Conservation (phyloP, 352 stramenopile species). For the Globisporangium iwayamae region DNA sequence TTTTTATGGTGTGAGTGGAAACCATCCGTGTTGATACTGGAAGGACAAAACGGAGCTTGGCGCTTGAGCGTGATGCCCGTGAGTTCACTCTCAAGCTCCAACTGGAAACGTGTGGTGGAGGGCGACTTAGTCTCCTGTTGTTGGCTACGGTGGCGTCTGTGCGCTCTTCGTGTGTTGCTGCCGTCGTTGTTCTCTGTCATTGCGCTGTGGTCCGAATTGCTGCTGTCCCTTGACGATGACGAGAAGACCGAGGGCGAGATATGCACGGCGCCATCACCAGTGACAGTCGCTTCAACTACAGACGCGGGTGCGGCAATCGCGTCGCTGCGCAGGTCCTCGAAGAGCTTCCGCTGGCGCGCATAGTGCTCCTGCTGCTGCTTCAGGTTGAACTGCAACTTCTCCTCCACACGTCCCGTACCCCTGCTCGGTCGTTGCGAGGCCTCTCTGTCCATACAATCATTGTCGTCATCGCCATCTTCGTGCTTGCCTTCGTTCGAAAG, state of each 20-base stretch:
- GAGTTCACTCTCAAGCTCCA: slow-evolving; percentile 9
- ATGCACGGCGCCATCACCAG: neutral
- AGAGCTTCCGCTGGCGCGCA: slow-evolving; percentile 49
- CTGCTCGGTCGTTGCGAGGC: slow-evolving; percentile 7
- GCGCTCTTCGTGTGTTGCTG: neutral
- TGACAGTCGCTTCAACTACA: neutral
- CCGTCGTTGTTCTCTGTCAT: neutral
- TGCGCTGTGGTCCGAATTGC: neutral
- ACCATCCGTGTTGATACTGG: no score
- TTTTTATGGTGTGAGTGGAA: neutral
- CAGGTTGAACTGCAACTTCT: slow-evolving; percentile 47
- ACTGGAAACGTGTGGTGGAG: neutral
- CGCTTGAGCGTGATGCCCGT: slow-evolving; percentile 12
- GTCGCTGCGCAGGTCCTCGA: slow-evolving; percentile 45
- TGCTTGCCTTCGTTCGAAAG: slow-evolving; percentile 25
- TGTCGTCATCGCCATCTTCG: slow-evolving; percentile 8
- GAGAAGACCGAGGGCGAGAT: slow-evolving; percentile 21
- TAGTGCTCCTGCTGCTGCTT: slow-evolving; percentile 62
- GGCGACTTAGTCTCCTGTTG: neutral
- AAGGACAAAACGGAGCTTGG: neutral
- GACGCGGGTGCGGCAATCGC: neutral
- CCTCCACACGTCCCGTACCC: slow-evolving; percentile 38
- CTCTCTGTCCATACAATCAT: slow-evolving; percentile 12
- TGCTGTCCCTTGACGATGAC: slow-evolving; percentile 20
- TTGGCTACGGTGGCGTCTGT: neutral